Evolutionary conservation across 1,139 yeast species (phyloP), one percentile per base, ranked within the genome.

Genomic region (Debaryomyces sp.): DNA sequence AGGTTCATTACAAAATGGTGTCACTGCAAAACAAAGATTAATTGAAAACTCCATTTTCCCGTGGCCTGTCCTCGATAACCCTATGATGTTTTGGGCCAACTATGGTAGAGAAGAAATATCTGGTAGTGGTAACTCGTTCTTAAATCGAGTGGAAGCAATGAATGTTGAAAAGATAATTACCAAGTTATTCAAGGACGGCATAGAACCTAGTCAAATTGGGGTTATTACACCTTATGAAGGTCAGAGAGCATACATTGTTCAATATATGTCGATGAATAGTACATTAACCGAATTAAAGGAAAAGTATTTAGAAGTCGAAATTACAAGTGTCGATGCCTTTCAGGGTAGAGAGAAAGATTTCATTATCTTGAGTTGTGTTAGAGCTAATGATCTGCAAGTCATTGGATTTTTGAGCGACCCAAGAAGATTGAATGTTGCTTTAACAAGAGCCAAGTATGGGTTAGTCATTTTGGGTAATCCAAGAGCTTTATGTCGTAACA

Each of bases 31-130:
- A 49, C 87, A 89, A 56, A 77, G 97, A 54, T 70, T 78, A 17
- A 67, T 86, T 27, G 61, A 71, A 6, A 70, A 79, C 23, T 75
- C 84, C 5, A 75, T 79, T 6, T 90, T 91, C 71, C 96, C 96
- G 13, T 92, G 97, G 97, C 97, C 97, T 0, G 85, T 87, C 24
- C 71, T 75, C 34, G 87, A 84, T 45, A 77, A 77, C 3, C 97
- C 97, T 17, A 89, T 90, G 96, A 88, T 91, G 95, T 89, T 92
- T 60, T 91, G 97, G 97, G 87, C 91, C 2, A 87, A 87, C 57
- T 83, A 85, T 61, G 97, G 97, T 35, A 83, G 87, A 54, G 97
- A 92, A 69, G 97, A 92, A 66, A 82, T 92, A 45, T 84, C 95
- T 35, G 82, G 85, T 0, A 80, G 84, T 57, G 97, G 97, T 48